Percentiles rank a stretch among this genome's conserved stretches.
phyloP scores from a whole-genome alignment of 257 asterid species.

The Plantago ovata region DNA sequence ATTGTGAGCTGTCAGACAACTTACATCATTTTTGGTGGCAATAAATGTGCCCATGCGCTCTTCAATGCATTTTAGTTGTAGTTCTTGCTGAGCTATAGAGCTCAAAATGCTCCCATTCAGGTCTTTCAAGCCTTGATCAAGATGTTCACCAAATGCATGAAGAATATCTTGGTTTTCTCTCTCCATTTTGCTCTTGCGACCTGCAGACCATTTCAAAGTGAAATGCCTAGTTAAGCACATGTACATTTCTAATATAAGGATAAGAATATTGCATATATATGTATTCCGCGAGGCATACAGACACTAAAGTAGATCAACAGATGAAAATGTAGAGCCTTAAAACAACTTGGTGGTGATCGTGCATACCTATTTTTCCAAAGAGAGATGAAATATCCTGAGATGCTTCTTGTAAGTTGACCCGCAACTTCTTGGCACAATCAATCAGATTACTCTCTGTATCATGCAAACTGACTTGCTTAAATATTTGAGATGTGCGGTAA shows the following conservation, averaged over 20 bases:
- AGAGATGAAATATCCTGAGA: slow-evolving; percentile 59
- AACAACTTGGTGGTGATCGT: slow-evolving; percentile 4
- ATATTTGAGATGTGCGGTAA: slow-evolving; percentile 13
- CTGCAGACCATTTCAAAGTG: slow-evolving; percentile 38
- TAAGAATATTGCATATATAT: not conserved
- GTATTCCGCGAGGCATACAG: not conserved
- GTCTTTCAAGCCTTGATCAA: slow-evolving; percentile 57
- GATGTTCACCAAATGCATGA: slow-evolving; percentile 51
- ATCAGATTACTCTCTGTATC: slow-evolving; percentile 56
- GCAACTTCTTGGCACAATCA: slow-evolving; percentile 61
- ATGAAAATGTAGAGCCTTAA: not conserved
- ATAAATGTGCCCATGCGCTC: slow-evolving; percentile 47
- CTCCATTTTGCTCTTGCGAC: slow-evolving; percentile 66
- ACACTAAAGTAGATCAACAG: not conserved
- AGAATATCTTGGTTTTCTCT: slow-evolving; percentile 58
- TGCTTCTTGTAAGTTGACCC: slow-evolving; percentile 58
- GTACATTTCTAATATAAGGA: slow-evolving; percentile 4
- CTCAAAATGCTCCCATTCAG: slow-evolving; percentile 52
- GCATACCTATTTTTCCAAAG: slow-evolving; percentile 61
- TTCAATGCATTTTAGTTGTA: slow-evolving; percentile 52
- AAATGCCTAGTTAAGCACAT: too few relatives aligned
- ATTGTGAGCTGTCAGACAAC: slow-evolving; percentile 13
- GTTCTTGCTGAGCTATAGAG: slow-evolving; percentile 64
- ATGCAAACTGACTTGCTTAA: slow-evolving; percentile 13
- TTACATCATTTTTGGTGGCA: slow-evolving; percentile 60